Evolutionary conservation across 2,329 filamentous ascomycete genomes (phyloP), one percentile per base, ranked within the genome.

Genomic region (Clonostachys solani): DNA sequence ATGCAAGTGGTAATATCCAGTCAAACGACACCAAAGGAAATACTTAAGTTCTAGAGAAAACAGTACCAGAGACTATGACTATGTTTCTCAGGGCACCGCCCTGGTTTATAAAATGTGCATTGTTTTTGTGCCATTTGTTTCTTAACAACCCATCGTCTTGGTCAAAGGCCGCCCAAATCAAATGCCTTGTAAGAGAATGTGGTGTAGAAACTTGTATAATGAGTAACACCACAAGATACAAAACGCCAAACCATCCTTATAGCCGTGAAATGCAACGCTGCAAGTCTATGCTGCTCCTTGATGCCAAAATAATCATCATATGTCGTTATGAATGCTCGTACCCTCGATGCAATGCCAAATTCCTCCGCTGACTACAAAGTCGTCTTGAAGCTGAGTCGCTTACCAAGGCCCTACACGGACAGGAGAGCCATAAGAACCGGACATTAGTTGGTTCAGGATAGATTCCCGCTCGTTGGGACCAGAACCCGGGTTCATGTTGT

Each of bases 401-500:
- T 77, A 83, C 76, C 76, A 84, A 13, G 77, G 78, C n/a, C 82
- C 82, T 49, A 85, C 81, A 44, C 75, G 71, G 23, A 86, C 81
- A 9, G 81, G 74, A 23, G 80, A 69, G 34, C 78, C 76, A 51
- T 81, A 85, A 5, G 75, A 73, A 41, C 80, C 80, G 50, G 76
- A 80, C 55, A 85, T 72, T 33, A 86, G 67, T 61, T 85, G 80
- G 58, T 81, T 80, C 33, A 83, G 68, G 42, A 85, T 82, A 12
- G 81, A 85, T 54, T 71, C 72, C 40, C 74, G 69, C 38, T 81
- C 76, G 18, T 67, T 61, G 33, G 23, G 23, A 60, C 15, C n/a
- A 33, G 50, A 52, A 10, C 56, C 48, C 23, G 23, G 23, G 45
- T 58, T 63, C 16, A 60, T 49, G 45, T 64, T 65, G 9, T 63